A percentile compares a stretch with the other conserved stretches of the same genome.
phyloP scores from a whole-genome alignment of 768 basidiomycete genomes.

The Mycena rebaudengoi region DNA sequence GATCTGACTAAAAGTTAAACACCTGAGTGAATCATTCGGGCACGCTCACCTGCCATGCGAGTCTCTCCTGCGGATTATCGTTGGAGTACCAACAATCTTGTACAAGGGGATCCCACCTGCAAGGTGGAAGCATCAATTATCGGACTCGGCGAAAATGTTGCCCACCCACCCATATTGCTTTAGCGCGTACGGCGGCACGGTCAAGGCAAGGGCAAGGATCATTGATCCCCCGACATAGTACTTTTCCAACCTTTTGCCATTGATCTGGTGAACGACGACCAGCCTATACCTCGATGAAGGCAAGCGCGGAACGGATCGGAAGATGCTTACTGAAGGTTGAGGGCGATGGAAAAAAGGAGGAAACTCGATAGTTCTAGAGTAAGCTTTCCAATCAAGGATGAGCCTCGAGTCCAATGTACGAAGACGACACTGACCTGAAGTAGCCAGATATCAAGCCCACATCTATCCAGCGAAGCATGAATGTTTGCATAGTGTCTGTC shows the following conservation, averaged over 20 bases:
- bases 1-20: constrained; percentile 9
- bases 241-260: constrained; percentile 29
- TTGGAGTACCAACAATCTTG: constrained; percentile 33
- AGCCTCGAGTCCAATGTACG: neutral
- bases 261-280: constrained; percentile 26
- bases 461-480: no score
- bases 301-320: neutral
- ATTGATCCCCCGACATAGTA: constrained; percentile 27
- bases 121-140: neutral
- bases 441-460: constrained; percentile 31
- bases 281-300: constrained; percentile 14
- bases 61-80: constrained; percentile 22
- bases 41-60: constrained; percentile 29
- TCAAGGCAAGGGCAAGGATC: constrained; percentile 15
- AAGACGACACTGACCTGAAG: constrained; percentile 15
- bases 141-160: neutral
- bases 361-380: constrained; percentile 32
- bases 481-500: no score
- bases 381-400: constrained; percentile 1
- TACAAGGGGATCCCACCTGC: constrained; percentile 32
- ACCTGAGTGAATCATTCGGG: neutral
- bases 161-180: constrained; percentile 32
- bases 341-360: constrained; percentile 30
- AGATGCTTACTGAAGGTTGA: constrained; percentile 31
- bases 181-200: constrained; percentile 31